Base-by-base conservation (phyloP, 306 rosid species). In the Inga leiocalycina region DNA sequence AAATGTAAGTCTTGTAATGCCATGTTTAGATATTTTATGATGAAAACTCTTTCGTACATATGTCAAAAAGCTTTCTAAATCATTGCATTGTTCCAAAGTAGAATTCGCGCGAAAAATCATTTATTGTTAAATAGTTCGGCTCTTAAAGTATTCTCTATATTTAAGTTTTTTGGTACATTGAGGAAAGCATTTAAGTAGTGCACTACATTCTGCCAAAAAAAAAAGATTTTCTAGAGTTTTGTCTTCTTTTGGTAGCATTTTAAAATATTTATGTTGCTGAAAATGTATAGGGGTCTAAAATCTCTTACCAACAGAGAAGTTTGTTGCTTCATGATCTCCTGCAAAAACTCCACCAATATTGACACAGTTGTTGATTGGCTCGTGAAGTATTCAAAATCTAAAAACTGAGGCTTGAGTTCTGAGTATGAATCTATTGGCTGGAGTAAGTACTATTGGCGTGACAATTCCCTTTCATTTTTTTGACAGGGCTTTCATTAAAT, bases 251-350 rank as follows among this genome's bases (percentile, higher is more conserved):
- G 6, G 14, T 45, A 19, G 41, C 13, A 77, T 20, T 41, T 14
- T 24, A 13, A 71, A 71, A 24, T 45, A 24, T n/a, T 35, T 30
- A 35, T 84, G 7, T 77, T 76, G 66, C 76, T 85, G 82, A 46
- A 64, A 30, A 57, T 46, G 46, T 87, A 85, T 91, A 89, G 94
- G 89, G 93, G 62, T 35, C 88, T 94, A 27, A 89, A 88, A 87
- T 89, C 91, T 48, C 81, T 94, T 72, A 80, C 78, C 7, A 87
- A 84, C 52, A 85, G 89, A 81, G 93, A 94, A 82, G 92, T 93
- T 78, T 88, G 93, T 79, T 94, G 94, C 88, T 90, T 71, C 89
- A 89, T 93, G 93, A 86, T 90, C 76, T 91, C 98, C 1, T 89
- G 93, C 91, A 88, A 91, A 90, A 93, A 81, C 86, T 89, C 94